Evolutionary conservation across 2,329 filamentous ascomycete species (phyloP), one percentile per base, ranked within the genome.

Genomic region (Epichloe elymi): DNA sequence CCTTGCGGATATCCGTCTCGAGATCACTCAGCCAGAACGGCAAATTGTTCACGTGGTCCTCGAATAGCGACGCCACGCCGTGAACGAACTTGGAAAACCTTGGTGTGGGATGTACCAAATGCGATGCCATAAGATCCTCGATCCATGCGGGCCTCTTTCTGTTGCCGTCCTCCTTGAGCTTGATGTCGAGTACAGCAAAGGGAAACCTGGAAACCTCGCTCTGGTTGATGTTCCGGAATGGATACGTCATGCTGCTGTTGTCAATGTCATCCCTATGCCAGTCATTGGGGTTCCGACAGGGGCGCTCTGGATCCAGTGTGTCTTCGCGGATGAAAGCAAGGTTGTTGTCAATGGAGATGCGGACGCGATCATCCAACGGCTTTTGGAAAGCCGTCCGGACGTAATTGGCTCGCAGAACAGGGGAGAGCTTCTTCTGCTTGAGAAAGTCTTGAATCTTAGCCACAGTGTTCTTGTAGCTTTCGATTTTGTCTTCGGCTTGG

Each of bases 41-140:
- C 61, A 97, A 82, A 55, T 82, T 90, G 70, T 97, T 97, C 66
- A 98, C 90, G 62, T 95, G 82, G 67, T 98, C 88, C 61, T 97
- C 93, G 59, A 97, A 97, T 2, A 98, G 75, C 39, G 85, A 83
- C 7, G 91, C 90, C 4, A 94, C 83, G 54, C 93, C 93, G 61
- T 98, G 91, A 2, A 95, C 86, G 60, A 97, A 98, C 67, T 98
- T 98, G 60, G 89, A 96, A 70, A 98, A 98, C 48, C 86, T 82
- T 1, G 90, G 88, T 0, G 86, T 83, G 44, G 89, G 82, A 64
- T 95, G 89, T 56, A 98, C 86, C 4, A 98, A 78, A 66, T 98
- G 91, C 5, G 89, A 96, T 49, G 80, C 77, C 80, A 95, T 96
- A 58, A 98, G 72, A 58, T 98, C 93, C 58, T 89, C 80, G 36